Evolutionary conservation across 2,329 filamentous ascomycete species (phyloP).

Genomic region (Cadophora sp.): DNA sequence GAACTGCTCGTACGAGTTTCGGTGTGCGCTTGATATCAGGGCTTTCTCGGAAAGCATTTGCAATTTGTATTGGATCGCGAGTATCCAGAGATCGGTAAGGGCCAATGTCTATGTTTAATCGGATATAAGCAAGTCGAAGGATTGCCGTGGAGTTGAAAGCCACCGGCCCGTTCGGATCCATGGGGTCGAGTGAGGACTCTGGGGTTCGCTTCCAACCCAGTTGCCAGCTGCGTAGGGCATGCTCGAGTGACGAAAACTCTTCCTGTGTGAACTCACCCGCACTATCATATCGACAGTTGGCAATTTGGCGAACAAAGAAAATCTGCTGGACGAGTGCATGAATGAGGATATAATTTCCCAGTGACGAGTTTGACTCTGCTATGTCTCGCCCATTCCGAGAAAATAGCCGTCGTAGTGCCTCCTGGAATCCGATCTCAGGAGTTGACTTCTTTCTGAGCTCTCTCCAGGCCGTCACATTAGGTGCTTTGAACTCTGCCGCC

Average conservation of each 20-base stretch:
- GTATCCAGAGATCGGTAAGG: conserved; percentile 69
- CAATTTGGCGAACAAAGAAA: conserved; percentile 62
- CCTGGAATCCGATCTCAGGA: conserved; percentile 55
- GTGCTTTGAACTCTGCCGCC: conserved; percentile 62
- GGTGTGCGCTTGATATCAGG: conserved; percentile 64
- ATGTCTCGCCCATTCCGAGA: conserved; percentile 50
- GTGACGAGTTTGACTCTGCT: conserved; percentile 53
- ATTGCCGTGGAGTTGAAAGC: conserved; percentile 70
- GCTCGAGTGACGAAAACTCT: conserved; percentile 45
- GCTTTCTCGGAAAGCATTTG: conserved; percentile 63
- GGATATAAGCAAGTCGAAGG: conserved; percentile 66
- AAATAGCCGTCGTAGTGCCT: conserved; percentile 62
- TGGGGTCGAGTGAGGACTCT: conserved; percentile 52
- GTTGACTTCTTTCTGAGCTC: conserved; percentile 40
- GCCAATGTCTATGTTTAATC: conserved; percentile 69
- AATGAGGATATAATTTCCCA: conserved; percentile 75
- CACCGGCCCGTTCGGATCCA: conserved; percentile 63
- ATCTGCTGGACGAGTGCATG: conserved; percentile 77
- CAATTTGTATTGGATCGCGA: conserved; percentile 66
- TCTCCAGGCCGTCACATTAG: conserved; percentile 59
- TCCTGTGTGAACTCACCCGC: conserved; percentile 55
- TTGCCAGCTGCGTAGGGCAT: conserved; percentile 62
- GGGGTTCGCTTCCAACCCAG: conserved; percentile 59
- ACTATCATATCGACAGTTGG: conserved; percentile 46
- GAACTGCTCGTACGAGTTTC: conserved; percentile 68